Evolutionary conservation across 345 rosid species (phyloP).

Genomic region (Erodium maritimum): DNA sequence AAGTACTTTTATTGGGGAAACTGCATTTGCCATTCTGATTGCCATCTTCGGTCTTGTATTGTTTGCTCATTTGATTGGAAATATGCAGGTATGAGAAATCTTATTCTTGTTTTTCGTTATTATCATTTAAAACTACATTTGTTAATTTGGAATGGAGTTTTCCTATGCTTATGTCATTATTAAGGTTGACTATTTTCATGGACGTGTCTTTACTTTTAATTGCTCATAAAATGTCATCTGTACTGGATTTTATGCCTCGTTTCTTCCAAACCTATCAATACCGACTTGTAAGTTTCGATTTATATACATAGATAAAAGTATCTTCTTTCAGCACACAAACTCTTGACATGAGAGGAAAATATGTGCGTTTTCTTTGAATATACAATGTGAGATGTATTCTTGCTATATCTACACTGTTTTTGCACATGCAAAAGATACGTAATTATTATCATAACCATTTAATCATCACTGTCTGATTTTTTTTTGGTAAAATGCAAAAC

Average conservation of each 20-base stretch:
- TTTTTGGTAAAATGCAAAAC: too few relatives aligned
- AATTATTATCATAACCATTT: too few relatives aligned
- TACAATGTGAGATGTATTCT: not conserved
- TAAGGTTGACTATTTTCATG: not conserved
- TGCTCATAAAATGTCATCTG: not conserved
- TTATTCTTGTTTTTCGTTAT: not conserved
- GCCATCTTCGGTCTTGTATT: slow-evolving; percentile 78
- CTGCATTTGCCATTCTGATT: slow-evolving; percentile 71
- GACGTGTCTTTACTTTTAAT: not conserved
- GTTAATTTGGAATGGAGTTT: too few relatives aligned
- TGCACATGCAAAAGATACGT: not conserved
- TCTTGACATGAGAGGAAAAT: not conserved
- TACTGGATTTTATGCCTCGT: not conserved
- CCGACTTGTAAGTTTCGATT: not conserved
- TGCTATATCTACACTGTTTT: not conserved
- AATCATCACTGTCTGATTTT: too few relatives aligned
- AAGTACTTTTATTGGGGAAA: slow-evolving; percentile 76
- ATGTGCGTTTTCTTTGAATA: not conserved
- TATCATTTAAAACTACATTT: too few relatives aligned
- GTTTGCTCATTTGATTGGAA: slow-evolving; percentile 87
- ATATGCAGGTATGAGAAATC: slow-evolving; percentile 65
- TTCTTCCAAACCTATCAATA: not conserved
- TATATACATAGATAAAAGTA: not conserved
- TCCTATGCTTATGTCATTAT: not conserved
- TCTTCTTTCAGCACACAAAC: not conserved